Percentiles rank a stretch among this genome's conserved stretches.
These are phyloP conservation scores for Zopfia rhizophila DNA, from an alignment of 2,329 filamentous ascomycete species.

Conservation along the genomic window DNA sequence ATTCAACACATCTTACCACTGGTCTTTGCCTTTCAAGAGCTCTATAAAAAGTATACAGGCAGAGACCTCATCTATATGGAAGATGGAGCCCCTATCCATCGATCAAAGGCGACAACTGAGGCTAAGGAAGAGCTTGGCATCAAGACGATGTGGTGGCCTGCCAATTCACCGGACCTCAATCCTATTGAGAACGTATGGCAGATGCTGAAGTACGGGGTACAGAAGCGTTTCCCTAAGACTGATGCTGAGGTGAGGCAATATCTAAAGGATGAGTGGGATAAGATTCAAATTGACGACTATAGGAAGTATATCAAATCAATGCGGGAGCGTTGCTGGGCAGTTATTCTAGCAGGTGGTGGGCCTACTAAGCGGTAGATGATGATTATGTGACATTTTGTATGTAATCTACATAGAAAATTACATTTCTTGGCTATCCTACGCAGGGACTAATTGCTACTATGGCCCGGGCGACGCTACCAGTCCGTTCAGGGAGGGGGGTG, in stretches of 20 bases:
- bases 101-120: conserved; percentile 6
- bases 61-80: conserved; percentile 11
- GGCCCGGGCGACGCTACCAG: not conserved
- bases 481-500: conserved; percentile 8
- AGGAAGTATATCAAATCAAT: conserved; percentile 13
- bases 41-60: too few relatives aligned
- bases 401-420: conserved; percentile 12
- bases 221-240: conserved; percentile 11
- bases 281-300: conserved; percentile 12
- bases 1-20: not conserved
- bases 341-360: conserved; percentile 10
- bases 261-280: conserved; percentile 15
- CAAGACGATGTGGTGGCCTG: conserved; percentile 3
- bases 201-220: conserved; percentile 12
- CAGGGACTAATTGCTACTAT: too few relatives aligned
- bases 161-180: conserved; percentile 13
- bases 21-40: not conserved
- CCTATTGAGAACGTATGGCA: conserved; percentile 15
- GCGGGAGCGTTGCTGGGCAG: conserved; percentile 10
- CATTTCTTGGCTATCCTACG: not conserved
- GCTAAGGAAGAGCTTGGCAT: not conserved
- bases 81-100: conserved; percentile 6
- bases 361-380: conserved; percentile 14
- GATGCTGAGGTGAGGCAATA: conserved; percentile 11
- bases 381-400: conserved; percentile 3